Evolutionary conservation across 768 basidiomycete genomes (phyloP), one percentile per base, ranked within the genome.

Genomic region (Agaricus subrufescens): DNA sequence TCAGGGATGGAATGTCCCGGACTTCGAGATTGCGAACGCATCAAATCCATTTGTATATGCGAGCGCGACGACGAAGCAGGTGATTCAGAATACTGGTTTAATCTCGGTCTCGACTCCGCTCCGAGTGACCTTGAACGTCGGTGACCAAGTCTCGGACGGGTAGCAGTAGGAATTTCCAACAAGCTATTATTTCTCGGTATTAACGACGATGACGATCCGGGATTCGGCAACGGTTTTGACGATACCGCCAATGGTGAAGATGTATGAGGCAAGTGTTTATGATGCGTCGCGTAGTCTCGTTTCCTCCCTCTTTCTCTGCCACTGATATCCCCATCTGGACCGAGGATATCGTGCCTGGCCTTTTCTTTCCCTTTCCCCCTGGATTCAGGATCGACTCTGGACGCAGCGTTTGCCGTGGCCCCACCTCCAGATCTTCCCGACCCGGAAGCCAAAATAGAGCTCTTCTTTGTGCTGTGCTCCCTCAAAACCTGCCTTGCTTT

Each of bases 281-380:
- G 12, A 43, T 56, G 49, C n/a, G 26, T 29, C 27, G 48, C 31
- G 4, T 19, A n/a, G 29, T 50, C 57, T 58, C 49, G 34, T 45
- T 57, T 58, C 14, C 52, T 60, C 57, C 63, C 60, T 61, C 66
- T 50, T 54, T 46, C 61, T 34, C 57, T 56, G 26, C 55, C 55
- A 29, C 46, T 55, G 15, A 19, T 39, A 25, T 54, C 25, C 52
- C 44, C 44, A 27, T 54, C 23, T 14, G 12, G 10, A 3, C 26
- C 38, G 37, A 19, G 7, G 25, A 11, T 26, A 47, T 47, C 53
- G 29, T 26, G 23, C 25, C 10, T 38, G 11, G 34, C 60, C 38
- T 48, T 60, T 58, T 66, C 61, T 62, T 67, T 50, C 52, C 46
- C 61, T 39, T 59, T 59, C 31, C 58, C 61, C 39, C 54, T 59